Evolutionary conservation across 1,284 basidiomycete genomes (phyloP).

Genomic region (Malassezia obtusa): DNA sequence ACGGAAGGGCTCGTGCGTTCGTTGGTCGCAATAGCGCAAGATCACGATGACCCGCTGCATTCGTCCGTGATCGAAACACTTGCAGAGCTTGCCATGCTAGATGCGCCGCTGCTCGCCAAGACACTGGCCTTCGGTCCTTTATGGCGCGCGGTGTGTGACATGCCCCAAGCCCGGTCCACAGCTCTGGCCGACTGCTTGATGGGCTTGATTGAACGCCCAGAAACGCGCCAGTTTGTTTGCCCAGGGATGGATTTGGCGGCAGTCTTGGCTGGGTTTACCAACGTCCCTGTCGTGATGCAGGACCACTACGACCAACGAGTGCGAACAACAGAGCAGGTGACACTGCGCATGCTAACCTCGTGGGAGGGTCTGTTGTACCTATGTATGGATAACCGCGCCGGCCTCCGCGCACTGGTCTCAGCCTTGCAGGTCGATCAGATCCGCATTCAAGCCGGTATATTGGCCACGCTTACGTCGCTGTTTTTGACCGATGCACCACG

Average conservation of each 20-base stretch:
- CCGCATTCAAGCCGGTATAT: slow-evolving; percentile 61
- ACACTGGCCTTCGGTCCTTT: slow-evolving; percentile 80
- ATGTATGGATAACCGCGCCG: slow-evolving; percentile 76
- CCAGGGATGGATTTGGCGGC: slow-evolving; percentile 66
- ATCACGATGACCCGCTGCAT: slow-evolving; percentile 78
- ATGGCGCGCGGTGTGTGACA: slow-evolving; percentile 74
- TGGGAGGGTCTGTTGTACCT: slow-evolving; percentile 95
- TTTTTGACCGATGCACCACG: slow-evolving; percentile 49
- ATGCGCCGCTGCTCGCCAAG: slow-evolving; percentile 69
- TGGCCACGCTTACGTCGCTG: slow-evolving; percentile 90
- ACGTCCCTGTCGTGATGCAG: slow-evolving; percentile 48
- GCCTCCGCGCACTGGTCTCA: slow-evolving; percentile 73
- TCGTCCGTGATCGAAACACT: slow-evolving; percentile 77
- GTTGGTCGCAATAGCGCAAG: slow-evolving; percentile 82
- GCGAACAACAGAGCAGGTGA: slow-evolving; percentile 75
- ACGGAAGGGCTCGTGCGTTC: slow-evolving; percentile 55
- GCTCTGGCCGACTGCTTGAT: slow-evolving; percentile 77
- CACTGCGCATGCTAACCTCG: slow-evolving; percentile 66
- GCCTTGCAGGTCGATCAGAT: slow-evolving; percentile 77
- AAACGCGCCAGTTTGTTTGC: slow-evolving; percentile 66
- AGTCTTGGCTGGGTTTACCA: slow-evolving; percentile 18
- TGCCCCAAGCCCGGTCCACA: slow-evolving; percentile 70
- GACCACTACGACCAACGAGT: slow-evolving; percentile 55
- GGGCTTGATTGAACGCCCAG: slow-evolving; percentile 73
- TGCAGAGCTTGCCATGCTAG: slow-evolving; percentile 77